Conservation (phyloP, 345 rosid genomes). For the Atalantia buxifolia region DNA sequence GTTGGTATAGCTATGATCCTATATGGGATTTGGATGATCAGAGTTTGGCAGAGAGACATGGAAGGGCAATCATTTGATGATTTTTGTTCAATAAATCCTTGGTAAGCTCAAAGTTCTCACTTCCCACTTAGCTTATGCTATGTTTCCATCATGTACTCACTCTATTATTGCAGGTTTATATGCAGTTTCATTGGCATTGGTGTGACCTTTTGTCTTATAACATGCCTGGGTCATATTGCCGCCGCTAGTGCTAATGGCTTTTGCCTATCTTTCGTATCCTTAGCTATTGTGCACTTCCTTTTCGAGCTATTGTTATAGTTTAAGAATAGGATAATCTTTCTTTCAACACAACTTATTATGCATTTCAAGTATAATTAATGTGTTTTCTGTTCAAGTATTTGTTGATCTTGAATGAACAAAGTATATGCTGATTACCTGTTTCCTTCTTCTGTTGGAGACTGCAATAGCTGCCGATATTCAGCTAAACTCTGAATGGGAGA, state of each 20-base stretch:
- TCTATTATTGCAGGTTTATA: conserved; percentile 47
- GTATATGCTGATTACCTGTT: conserved; percentile 35
- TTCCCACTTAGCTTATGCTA: neutral
- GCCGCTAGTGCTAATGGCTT: conserved; percentile 42
- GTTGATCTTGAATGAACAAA: conserved; percentile 24
- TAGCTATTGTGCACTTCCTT: neutral
- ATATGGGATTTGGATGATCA: conserved; percentile 52
- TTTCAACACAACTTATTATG: neutral
- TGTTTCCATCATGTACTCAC: neutral
- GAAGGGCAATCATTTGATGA: conserved; percentile 23
- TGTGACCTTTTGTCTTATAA: conserved; percentile 33
- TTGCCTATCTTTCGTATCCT: conserved; percentile 65
- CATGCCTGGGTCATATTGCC: conserved; percentile 54
- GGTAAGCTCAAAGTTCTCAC: conserved; percentile 18
- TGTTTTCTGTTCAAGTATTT: neutral
- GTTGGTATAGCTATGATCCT: conserved; percentile 50
- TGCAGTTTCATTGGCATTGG: conserved; percentile 39
- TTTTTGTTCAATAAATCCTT: conserved; percentile 31
- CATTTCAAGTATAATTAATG: neutral
- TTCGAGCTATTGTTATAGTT: no score
- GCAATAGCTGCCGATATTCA: conserved; percentile 39
- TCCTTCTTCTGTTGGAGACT: conserved; percentile 39
- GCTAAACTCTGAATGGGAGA: conserved; percentile 56
- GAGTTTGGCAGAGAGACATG: conserved; percentile 50
- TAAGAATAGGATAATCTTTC: neutral